Evolutionary conservation across 257 asterid species (phyloP).

Genomic region (Salvia rosmarinus): DNA sequence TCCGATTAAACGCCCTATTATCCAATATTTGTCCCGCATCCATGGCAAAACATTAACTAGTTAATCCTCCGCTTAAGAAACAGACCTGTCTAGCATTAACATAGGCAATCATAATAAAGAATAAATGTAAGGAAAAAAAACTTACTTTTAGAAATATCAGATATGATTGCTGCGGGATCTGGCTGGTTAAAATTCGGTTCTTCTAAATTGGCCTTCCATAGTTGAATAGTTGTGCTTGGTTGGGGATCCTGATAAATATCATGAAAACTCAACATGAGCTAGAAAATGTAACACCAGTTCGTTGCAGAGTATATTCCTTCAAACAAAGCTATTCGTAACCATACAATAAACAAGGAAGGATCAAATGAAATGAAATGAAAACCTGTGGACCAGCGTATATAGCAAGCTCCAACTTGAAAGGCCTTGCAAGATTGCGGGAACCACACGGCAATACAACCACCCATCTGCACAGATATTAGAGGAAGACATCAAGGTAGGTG

Average conservation of each 20-base stretch:
- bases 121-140: constrained; percentile 25
- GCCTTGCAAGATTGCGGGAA: constrained; percentile 68
- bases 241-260: constrained; percentile 73
- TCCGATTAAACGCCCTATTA: neutral
- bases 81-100: constrained; percentile 33
- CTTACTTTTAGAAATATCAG: constrained; percentile 70
- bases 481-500: neutral
- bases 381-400: constrained; percentile 72
- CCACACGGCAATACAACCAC: constrained; percentile 93
- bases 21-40: neutral
- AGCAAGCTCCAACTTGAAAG: constrained; percentile 95
- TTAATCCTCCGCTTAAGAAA: constrained; percentile 36
- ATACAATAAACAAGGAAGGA: neutral
- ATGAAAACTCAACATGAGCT: constrained; percentile 2
- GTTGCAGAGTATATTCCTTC: neutral
- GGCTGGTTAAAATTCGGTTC: constrained; percentile 81
- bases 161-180: constrained; percentile 71
- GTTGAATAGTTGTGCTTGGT: constrained; percentile 74
- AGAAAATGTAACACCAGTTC: neutral
- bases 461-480: constrained; percentile 61
- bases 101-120: constrained; percentile 7
- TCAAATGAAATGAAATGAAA: neutral
- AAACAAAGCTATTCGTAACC: neutral
- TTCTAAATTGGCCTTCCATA: constrained; percentile 94
- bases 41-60: neutral